phyloP scores from a whole-genome alignment of 306 rosid species.

The Quercus glauca region DNA sequence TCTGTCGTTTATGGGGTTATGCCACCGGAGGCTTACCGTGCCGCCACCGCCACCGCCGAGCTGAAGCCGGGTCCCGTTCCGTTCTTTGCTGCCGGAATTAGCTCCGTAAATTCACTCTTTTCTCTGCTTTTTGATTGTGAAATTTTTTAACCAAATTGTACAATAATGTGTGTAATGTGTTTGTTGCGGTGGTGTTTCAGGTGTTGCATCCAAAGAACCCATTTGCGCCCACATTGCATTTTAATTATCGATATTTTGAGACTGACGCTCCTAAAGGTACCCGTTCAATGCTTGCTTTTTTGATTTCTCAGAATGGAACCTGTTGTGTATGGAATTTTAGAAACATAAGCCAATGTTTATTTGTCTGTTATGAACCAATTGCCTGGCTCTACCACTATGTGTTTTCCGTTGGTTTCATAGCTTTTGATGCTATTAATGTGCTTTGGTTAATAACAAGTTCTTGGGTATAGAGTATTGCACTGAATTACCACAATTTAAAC shows the following conservation, averaged over 20 bases:
- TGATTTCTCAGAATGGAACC: neutral
- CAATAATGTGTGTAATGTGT: no score
- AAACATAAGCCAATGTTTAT: neutral
- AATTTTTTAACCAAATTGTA: no score
- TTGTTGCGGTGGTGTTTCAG: conserved; percentile 31
- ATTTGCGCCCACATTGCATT: conserved; percentile 92
- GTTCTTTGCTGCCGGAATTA: conserved; percentile 90
- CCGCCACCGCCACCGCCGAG: conserved; percentile 62
- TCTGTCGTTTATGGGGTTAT: conserved; percentile 92
- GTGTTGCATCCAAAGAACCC: conserved; percentile 98
- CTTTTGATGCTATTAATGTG: neutral
- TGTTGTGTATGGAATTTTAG: neutral
- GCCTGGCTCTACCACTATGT: neutral
- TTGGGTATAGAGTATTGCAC: neutral
- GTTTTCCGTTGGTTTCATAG: neutral
- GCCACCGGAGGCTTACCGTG: conserved; percentile 99
- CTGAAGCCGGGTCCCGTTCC: conserved; percentile 89
- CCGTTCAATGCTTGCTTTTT: neutral
- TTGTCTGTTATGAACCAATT: neutral
- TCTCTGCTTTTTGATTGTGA: neutral
- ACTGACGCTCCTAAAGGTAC: conserved; percentile 88
- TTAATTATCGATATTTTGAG: conserved; percentile 95
- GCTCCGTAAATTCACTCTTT: conserved; percentile 58
- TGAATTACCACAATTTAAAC: neutral
- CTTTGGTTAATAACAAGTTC: neutral